Conservation (phyloP, 768 basidiomycete species). For the Tricholoma matsutake region DNA sequence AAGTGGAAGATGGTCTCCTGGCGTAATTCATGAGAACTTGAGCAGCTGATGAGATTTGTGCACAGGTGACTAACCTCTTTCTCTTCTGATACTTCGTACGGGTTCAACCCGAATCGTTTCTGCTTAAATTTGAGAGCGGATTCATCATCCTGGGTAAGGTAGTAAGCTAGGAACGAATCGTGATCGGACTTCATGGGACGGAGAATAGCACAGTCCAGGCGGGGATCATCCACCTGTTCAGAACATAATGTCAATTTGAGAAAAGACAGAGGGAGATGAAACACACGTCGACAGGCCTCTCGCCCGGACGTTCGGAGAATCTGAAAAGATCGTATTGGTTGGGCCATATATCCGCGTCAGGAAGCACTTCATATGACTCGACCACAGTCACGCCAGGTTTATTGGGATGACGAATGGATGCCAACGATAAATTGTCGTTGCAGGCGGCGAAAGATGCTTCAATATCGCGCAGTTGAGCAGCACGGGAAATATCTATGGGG, state of each 20-base stretch:
- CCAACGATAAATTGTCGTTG: constrained; percentile 58
- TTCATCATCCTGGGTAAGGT: constrained; percentile 75
- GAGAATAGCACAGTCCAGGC: constrained; percentile 81
- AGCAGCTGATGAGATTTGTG: neutral
- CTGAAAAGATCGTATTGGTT: constrained; percentile 87
- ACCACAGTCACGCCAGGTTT: constrained; percentile 73
- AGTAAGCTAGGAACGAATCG: constrained; percentile 85
- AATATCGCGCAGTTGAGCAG: constrained; percentile 74
- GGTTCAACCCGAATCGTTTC: constrained; percentile 39
- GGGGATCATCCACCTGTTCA: constrained; percentile 66
- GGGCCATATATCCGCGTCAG: constrained; percentile 84
- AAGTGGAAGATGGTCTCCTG: constrained; percentile 73
- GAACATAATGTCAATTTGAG: neutral
- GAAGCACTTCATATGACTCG: constrained; percentile 79
- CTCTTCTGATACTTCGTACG: constrained; percentile 48
- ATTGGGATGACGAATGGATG: constrained; percentile 68
- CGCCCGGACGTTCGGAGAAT: constrained; percentile 86
- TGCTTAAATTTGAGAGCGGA: constrained; percentile 65
- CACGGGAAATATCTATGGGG: constrained; percentile 67
- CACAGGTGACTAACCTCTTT: constrained; percentile 43
- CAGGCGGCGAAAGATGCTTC: constrained; percentile 71
- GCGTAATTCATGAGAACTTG: neutral
- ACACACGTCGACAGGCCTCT: constrained; percentile 63
- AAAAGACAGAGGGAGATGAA: neutral
- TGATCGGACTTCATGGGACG: constrained; percentile 87